Evolutionary conservation across 23 red algal species (phyloP).

Genomic region (Cyanidiococcus yangmingshanensis): DNA sequence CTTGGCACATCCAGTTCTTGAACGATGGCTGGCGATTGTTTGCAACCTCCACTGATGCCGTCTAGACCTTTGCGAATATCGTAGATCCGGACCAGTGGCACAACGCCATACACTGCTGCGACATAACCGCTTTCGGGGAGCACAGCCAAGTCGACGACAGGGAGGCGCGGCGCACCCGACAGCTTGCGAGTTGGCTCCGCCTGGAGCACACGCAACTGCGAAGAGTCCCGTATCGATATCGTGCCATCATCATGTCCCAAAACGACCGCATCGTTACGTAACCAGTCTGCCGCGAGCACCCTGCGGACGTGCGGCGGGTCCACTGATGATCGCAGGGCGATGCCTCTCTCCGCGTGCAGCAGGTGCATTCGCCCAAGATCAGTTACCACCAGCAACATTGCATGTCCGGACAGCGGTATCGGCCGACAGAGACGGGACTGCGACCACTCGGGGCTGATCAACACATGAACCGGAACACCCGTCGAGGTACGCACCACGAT

Average conservation of each 20-base stretch:
- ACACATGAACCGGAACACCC: background rate
- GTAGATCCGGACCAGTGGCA: background rate
- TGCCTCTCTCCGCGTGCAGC: background rate
- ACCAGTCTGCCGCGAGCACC: background rate
- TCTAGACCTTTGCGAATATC: background rate
- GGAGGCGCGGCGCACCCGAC: background rate
- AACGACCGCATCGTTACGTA: background rate
- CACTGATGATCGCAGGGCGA: background rate
- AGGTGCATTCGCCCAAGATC: conserved; percentile 1
- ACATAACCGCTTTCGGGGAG: background rate
- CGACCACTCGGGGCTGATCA: background rate
- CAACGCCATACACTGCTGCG: background rate
- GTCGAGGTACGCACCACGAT: background rate
- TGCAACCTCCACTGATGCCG: background rate
- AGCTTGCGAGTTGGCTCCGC: background rate
- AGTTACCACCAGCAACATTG: background rate
- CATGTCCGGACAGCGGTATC: background rate
- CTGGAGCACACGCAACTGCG: background rate
- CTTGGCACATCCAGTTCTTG: background rate
- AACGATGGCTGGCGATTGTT: background rate
- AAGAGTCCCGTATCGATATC: background rate
- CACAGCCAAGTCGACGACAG: conserved; percentile 6
- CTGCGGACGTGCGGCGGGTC: background rate
- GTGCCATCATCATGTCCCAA: conserved; percentile 5
- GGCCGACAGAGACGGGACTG: background rate